phyloP scores from a whole-genome alignment of 495 filamentous ascomycete species.

The Penicillium lividum region DNA sequence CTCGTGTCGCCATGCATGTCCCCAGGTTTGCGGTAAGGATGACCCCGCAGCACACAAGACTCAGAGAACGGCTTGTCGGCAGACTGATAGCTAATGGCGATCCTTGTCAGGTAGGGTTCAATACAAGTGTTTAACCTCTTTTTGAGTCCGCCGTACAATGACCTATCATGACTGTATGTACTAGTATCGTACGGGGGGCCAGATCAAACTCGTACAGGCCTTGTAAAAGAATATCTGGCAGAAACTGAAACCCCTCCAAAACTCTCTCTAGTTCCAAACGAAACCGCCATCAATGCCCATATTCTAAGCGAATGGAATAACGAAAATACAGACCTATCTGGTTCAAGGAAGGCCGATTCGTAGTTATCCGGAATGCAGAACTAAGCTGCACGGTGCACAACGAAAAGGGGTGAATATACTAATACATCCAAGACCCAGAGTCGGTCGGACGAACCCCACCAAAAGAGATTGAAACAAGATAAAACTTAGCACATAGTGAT shows the following conservation, averaged over 20 bases:
- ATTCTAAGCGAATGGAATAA: not conserved
- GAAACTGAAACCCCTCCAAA: not conserved
- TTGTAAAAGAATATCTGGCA: constrained; percentile 1
- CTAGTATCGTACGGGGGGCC: not conserved
- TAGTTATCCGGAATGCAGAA: not conserved
- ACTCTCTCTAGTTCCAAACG: not conserved
- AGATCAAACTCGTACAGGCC: not conserved
- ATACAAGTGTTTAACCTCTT: not conserved
- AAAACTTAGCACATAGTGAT: no score
- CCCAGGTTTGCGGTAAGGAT: constrained; percentile 24
- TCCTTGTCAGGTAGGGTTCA: not conserved
- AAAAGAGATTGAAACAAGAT: not conserved
- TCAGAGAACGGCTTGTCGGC: constrained; percentile 19
- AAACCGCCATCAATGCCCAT: not conserved
- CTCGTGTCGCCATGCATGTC: constrained; percentile 25
- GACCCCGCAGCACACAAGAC: constrained; percentile 29
- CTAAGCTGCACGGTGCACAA: not conserved
- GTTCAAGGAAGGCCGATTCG: not conserved
- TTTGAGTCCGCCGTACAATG: constrained; percentile 4
- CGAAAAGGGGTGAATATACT: not conserved
- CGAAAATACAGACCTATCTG: not conserved
- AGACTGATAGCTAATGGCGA: constrained; percentile 5
- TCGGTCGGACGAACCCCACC: not conserved
- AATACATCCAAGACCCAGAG: not conserved
- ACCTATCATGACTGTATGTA: not conserved